Evolutionary conservation across 495 filamentous ascomycete genomes (phyloP).

Genomic region (Podospora tetraspora): DNA sequence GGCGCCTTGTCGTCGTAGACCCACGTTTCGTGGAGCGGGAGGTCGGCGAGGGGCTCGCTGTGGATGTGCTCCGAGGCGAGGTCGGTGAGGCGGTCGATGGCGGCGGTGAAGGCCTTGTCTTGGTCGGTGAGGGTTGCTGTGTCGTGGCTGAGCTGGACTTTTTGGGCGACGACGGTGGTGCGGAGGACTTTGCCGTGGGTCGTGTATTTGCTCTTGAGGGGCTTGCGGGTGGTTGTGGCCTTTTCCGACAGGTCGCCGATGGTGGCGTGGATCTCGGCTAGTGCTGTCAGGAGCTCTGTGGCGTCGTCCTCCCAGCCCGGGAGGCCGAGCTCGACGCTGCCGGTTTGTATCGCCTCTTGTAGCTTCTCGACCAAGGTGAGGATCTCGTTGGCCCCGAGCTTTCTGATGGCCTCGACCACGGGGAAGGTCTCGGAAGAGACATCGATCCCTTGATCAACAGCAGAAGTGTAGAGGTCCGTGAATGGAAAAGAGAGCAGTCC

Average conservation of each 20-base stretch:
- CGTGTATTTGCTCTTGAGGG: conserved; percentile 71
- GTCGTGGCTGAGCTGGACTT: conserved; percentile 77
- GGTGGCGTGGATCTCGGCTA: conserved; percentile 37
- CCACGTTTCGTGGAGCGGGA: conserved; percentile 76
- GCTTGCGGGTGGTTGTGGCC: conserved; percentile 38
- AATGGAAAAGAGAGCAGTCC: conserved; percentile 23
- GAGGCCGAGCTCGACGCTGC: conserved; percentile 36
- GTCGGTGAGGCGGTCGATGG: conserved; percentile 60
- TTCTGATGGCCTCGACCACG: conserved; percentile 36
- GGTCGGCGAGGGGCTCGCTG: conserved; percentile 52
- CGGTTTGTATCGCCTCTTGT: conserved; percentile 29
- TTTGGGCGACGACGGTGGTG: conserved; percentile 82
- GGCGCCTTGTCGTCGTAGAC: conserved; percentile 77
- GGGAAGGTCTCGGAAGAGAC: conserved; percentile 21
- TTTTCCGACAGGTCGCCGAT: conserved; percentile 36
- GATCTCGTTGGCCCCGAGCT: conserved; percentile 38
- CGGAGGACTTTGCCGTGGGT: conserved; percentile 65
- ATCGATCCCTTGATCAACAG: conserved; percentile 33
- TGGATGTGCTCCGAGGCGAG: conserved; percentile 52
- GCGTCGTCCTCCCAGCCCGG: conserved; percentile 29
- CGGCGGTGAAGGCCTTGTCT: conserved; percentile 68
- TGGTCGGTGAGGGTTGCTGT: conserved; percentile 67
- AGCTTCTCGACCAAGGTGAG: conserved; percentile 33
- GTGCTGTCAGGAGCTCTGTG: conserved; percentile 27
- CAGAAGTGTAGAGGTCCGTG: conserved; percentile 36